phyloP scores from a whole-genome alignment of 345 rosid genomes.

The Luvunga scandens region DNA sequence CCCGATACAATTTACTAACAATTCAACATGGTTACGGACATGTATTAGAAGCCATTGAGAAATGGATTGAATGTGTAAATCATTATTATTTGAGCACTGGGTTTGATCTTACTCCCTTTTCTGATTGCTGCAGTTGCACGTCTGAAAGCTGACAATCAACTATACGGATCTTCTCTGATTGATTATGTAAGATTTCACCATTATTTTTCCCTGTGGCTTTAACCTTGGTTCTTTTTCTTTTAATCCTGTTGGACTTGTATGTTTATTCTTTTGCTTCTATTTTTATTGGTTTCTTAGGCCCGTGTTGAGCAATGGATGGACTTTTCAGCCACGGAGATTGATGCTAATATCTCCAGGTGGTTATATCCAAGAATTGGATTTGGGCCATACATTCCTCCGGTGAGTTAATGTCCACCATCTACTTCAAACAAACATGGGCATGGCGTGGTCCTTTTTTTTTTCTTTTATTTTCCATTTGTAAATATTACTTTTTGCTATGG shows the following conservation, averaged over 20 bases:
- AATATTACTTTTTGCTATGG: not conserved
- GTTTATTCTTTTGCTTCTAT: conserved; percentile 6
- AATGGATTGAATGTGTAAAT: not conserved
- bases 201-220: not conserved
- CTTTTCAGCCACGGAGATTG: conserved; percentile 74
- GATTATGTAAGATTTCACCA: conserved; percentile 56
- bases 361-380: conserved; percentile 56
- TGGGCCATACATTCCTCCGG: conserved; percentile 65
- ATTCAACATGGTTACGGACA: not conserved
- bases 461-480: not conserved
- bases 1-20: not conserved
- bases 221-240: not conserved
- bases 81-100: not conserved
- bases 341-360: conserved; percentile 60
- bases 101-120: not conserved
- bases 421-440: not conserved
- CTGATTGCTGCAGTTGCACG: conserved; percentile 50
- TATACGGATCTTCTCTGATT: conserved; percentile 61
- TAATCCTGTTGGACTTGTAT: not conserved
- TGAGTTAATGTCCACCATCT: conserved; percentile 27
- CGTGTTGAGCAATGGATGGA: conserved; percentile 96
- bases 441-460: not conserved
- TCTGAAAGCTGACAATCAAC: conserved; percentile 59
- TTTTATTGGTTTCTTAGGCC: conserved; percentile 42
- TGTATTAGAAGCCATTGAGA: not conserved